Percentiles rank a stretch among this genome's conserved stretches.
phyloP scores from a whole-genome alignment of 2,329 filamentous ascomycete species.

The Trichoderma guizhouense region DNA sequence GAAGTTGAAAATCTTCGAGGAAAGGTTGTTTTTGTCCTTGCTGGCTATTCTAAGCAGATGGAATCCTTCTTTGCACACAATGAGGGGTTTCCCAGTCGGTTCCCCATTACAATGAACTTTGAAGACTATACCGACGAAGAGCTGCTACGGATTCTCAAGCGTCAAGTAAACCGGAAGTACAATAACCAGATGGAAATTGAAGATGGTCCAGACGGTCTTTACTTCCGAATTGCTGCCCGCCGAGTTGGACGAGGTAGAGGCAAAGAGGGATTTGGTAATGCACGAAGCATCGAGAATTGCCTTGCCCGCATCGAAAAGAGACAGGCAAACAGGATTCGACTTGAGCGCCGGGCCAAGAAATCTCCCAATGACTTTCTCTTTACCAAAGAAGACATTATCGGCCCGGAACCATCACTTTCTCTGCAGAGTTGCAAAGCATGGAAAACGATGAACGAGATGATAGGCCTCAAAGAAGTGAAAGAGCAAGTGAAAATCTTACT shows the following conservation, averaged over 20 bases:
- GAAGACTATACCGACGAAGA: slow-evolving; percentile 66
- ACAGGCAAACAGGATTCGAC: slow-evolving; percentile 54
- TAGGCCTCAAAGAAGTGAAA: slow-evolving; percentile 62
- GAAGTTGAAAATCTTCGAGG: slow-evolving; percentile 70
- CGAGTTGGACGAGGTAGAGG: slow-evolving; percentile 62
- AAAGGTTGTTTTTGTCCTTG: slow-evolving; percentile 68
- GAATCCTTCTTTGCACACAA: slow-evolving; percentile 74
- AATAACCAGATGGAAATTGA: slow-evolving; percentile 55
- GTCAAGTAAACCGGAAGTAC: slow-evolving; percentile 54
- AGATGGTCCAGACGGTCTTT: slow-evolving; percentile 57
- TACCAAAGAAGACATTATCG: slow-evolving; percentile 67
- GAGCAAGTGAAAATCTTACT: slow-evolving; percentile 55
- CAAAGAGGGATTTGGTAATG: slow-evolving; percentile 69
- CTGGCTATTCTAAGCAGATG: slow-evolving; percentile 73
- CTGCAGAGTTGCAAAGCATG: slow-evolving; percentile 54
- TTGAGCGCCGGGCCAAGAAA: slow-evolving; percentile 40
- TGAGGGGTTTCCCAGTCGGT: slow-evolving; percentile 64
- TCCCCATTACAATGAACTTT: slow-evolving; percentile 65
- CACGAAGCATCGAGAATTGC: slow-evolving; percentile 63
- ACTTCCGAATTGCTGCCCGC: slow-evolving; percentile 58
- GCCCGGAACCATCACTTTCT: slow-evolving; percentile 58
- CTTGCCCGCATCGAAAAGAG: slow-evolving; percentile 52
- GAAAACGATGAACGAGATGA: slow-evolving; percentile 54
- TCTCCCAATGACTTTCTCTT: slow-evolving; percentile 57
- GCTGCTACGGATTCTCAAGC: slow-evolving; percentile 57